These are phyloP conservation scores for Kodamaea nitidulidarum DNA, from an alignment of 805 yeast species.

Conservation along the genomic window DNA sequence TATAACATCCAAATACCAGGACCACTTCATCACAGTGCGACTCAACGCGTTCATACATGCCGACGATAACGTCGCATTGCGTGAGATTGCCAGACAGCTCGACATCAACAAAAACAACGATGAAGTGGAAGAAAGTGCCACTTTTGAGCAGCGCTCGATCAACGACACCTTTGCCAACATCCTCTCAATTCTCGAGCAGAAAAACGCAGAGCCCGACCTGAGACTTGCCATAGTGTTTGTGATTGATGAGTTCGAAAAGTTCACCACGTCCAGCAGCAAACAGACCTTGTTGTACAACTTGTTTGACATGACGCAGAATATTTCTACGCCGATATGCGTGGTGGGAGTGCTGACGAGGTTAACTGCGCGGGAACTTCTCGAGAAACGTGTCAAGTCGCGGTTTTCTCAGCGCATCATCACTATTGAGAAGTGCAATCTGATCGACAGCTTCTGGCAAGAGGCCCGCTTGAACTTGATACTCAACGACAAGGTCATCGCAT, in stretches of 20 bases:
- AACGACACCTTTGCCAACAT: conserved; percentile 61
- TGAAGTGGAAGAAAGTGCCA: conserved; percentile 13
- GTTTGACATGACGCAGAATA: conserved; percentile 77
- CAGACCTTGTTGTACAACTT: conserved; percentile 86
- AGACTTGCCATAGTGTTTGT: conserved; percentile 65
- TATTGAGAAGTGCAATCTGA: conserved; percentile 46
- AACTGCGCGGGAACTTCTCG: conserved; percentile 75
- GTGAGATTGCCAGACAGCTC: conserved; percentile 81
- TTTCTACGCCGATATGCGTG: conserved; percentile 70
- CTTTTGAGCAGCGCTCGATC: conserved; percentile 49
- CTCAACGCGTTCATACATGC: conserved; percentile 69
- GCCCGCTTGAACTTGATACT: conserved; percentile 39
- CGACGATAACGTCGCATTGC: conserved; percentile 74
- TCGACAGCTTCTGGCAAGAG: conserved; percentile 49
- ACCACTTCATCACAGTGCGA: conserved; percentile 58
- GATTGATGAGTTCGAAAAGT: conserved; percentile 82
- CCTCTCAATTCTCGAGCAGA: conserved; percentile 47
- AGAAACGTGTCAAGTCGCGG: conserved; percentile 86
- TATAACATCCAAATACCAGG: conserved; percentile 36
- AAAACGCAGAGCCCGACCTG: conserved; percentile 14
- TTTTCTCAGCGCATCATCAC: conserved; percentile 76
- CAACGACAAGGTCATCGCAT: conserved; percentile 13
- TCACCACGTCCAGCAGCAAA: conserved; percentile 56
- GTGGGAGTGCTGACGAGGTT: conserved; percentile 75
- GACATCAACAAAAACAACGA: conserved; percentile 36